A percentile compares a stretch with the other conserved stretches of the same genome.
Conservation (phyloP, 1,139 yeast genomes). For the Sugiyamaella grinbergsii region DNA sequence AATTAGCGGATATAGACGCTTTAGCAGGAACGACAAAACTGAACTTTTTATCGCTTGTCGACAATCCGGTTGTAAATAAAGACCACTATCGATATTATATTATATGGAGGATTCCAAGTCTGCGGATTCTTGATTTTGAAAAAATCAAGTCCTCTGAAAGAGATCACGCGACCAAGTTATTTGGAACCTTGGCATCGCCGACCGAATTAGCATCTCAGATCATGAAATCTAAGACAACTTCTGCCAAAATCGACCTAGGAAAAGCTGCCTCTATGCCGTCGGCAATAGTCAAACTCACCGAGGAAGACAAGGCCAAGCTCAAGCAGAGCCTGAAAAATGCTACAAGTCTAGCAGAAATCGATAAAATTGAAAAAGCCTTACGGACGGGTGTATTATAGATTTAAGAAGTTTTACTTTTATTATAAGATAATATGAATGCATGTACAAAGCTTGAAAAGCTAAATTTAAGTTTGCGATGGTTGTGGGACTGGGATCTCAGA, state of each 20-base stretch:
- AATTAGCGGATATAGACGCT: conserved; percentile 47
- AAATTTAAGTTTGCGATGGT: too few species aligned
- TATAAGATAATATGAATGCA: neutral
- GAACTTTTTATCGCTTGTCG: conserved; percentile 54
- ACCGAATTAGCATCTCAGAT: conserved; percentile 39
- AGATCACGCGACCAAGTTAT: conserved; percentile 46
- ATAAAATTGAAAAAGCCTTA: conserved; percentile 60
- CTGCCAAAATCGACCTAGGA: conserved; percentile 24
- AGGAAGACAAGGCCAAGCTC: conserved; percentile 55
- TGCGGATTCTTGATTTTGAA: conserved; percentile 66
- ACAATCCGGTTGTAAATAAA: conserved; percentile 61
- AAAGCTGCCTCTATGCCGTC: conserved; percentile 31
- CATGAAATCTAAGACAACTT: conserved; percentile 19
- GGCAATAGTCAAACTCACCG: conserved; percentile 48
- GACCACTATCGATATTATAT: conserved; percentile 61
- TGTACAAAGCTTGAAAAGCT: neutral
- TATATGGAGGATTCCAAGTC: conserved; percentile 63
- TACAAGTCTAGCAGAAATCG: conserved; percentile 70
- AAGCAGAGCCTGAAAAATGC: conserved; percentile 61
- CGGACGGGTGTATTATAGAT: conserved; percentile 41
- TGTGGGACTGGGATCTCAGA: too few species aligned
- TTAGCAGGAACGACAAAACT: conserved; percentile 47
- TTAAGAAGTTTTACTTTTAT: conserved; percentile 28
- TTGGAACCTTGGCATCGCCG: conserved; percentile 48
- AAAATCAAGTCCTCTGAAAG: conserved; percentile 63